A percentile compares a stretch with the other conserved stretches of the same genome.
These are phyloP conservation scores for Penicillium sp. DNA, from an alignment of 2,329 filamentous ascomycete genomes.

Conservation along the genomic window DNA sequence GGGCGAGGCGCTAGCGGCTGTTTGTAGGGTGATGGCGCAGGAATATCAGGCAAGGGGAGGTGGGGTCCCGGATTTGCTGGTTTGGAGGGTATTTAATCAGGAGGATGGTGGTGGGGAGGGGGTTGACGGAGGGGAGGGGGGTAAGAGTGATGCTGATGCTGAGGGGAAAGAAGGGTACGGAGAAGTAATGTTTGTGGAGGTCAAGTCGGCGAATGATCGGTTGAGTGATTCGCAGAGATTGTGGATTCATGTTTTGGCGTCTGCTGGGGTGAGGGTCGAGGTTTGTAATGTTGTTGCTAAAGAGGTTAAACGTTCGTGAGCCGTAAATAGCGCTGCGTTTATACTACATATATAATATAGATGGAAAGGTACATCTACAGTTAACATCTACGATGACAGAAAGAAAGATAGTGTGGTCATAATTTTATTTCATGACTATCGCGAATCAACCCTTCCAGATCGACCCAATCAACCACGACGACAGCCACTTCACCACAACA, in stretches of 20 bases:
- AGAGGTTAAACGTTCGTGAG: constrained; percentile 38
- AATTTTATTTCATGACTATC: no score
- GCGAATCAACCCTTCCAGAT: constrained; percentile 9
- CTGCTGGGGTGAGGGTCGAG: constrained; percentile 76
- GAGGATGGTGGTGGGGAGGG: no score
- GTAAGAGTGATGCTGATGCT: no score
- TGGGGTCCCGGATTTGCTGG: constrained; percentile 82
- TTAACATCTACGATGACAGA: no score
- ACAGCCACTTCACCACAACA: constrained; percentile 15
- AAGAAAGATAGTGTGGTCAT: no score
- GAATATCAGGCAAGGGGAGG: constrained; percentile 81
- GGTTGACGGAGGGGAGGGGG: no score
- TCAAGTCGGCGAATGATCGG: constrained; percentile 80
- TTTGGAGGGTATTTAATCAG: no score
- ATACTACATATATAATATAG: no score
- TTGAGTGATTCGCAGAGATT: constrained; percentile 90
- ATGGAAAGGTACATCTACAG: no score
- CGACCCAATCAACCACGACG: constrained; percentile 9
- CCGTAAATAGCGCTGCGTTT: not conserved
- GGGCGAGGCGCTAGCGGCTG: constrained; percentile 64
- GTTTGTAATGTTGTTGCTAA: constrained; percentile 59
- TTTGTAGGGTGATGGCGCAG: constrained; percentile 91
- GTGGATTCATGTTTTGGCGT: constrained; percentile 89
- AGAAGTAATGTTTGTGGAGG: constrained; percentile 69
- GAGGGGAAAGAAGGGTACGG: constrained; percentile 49